Percentiles rank a stretch among this genome's conserved stretches.
phyloP scores from a whole-genome alignment of 345 rosid genomes.

The Pugionium dolabratum region DNA sequence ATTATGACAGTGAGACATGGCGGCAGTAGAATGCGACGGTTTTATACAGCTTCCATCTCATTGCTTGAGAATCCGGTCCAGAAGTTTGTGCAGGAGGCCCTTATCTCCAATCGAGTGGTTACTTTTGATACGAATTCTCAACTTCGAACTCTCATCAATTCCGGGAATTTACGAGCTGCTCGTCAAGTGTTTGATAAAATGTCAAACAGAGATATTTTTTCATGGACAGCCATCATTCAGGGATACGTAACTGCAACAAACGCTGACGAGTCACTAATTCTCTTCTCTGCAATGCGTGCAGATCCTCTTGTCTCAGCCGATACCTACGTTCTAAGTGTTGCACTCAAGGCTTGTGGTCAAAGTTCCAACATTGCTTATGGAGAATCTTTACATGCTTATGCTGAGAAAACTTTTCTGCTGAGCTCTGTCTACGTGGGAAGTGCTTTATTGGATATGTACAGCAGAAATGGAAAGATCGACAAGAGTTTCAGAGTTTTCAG shows the following conservation, averaged over 20 bases:
- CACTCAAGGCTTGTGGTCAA: conserved; percentile 69
- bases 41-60: conserved; percentile 30
- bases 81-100: conserved; percentile 5
- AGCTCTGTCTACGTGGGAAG: conserved; percentile 73
- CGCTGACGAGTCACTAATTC: conserved; percentile 55
- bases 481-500: conserved; percentile 58
- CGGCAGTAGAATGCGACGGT: conserved; percentile 29
- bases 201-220: conserved; percentile 62
- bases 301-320: conserved; percentile 57
- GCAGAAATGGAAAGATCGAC: conserved; percentile 52
- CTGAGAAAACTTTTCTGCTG: conserved; percentile 55
- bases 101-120: conserved; percentile 18
- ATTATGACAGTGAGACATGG: conserved; percentile 24
- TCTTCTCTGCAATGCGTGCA: conserved; percentile 66
- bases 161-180: conserved; percentile 50
- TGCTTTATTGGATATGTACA: conserved; percentile 72
- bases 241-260: conserved; percentile 59
- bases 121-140: conserved; percentile 49
- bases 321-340: conserved; percentile 66
- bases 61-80: conserved; percentile 23
- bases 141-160: conserved; percentile 39
- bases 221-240: conserved; percentile 78
- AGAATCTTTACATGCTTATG: conserved; percentile 64
- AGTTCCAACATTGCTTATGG: conserved; percentile 52
- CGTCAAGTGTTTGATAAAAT: conserved; percentile 73